phyloP scores from a whole-genome alignment of 2,329 filamentous ascomycete species.

The Cordyceps cicadae region DNA sequence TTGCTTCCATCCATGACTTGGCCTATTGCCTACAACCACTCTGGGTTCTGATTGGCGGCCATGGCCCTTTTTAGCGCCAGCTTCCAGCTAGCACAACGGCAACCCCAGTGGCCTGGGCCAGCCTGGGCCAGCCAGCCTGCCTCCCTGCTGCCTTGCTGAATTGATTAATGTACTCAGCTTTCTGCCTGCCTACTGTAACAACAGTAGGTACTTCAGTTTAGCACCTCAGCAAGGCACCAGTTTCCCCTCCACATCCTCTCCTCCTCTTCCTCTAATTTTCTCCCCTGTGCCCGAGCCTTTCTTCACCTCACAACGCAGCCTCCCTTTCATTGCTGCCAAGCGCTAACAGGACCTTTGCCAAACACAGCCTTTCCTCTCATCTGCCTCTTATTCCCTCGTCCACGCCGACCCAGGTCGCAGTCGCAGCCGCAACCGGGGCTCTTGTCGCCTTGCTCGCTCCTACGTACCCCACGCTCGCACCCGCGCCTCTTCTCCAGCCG shows the following conservation, averaged over 20 bases:
- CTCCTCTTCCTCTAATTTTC: background rate
- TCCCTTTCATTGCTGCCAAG: background rate
- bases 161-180: too few species aligned
- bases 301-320: background rate
- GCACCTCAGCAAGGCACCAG: background rate
- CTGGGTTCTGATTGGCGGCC: too few species aligned
- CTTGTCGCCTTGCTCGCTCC: background rate
- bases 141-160: too few species aligned
- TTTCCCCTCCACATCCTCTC: conserved; percentile 6
- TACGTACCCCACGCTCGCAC: conserved; percentile 3
- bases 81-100: too few species aligned
- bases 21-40: too few species aligned
- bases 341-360: background rate
- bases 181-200: too few species aligned
- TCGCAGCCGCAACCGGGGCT: background rate
- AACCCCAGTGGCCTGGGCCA: too few species aligned
- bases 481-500: conserved; percentile 10
- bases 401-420: background rate
- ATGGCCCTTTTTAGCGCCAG: too few species aligned
- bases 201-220: background rate
- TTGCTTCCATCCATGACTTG: too few species aligned
- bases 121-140: too few species aligned
- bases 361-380: background rate
- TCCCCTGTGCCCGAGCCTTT: background rate
- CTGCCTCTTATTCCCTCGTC: background rate